Percentiles rank a stretch among this genome's conserved stretches.
Conservation (phyloP, 768 basidiomycete genomes). For the Termitomyces sp. region DNA sequence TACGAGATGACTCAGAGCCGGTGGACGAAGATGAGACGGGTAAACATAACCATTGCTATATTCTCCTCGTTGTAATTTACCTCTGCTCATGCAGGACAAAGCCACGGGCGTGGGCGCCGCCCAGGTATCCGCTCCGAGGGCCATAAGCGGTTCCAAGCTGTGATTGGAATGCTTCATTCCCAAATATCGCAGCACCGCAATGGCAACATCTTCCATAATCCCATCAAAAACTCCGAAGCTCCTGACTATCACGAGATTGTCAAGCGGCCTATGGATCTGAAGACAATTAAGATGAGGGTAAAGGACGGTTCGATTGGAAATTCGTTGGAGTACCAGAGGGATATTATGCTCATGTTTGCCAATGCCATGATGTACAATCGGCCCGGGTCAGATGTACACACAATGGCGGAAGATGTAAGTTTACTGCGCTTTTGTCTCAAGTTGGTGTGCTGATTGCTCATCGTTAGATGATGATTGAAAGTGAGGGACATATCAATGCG, state of each 20-base stretch:
- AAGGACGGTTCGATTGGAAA: conserved; percentile 80
- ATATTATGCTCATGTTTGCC: conserved; percentile 91
- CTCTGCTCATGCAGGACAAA: conserved; percentile 22
- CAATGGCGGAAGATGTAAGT: conserved; percentile 89
- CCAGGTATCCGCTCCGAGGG: conserved; percentile 38
- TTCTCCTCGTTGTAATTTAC: neutral
- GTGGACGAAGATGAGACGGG: conserved; percentile 63
- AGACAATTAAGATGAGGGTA: conserved; percentile 83
- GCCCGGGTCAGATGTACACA: conserved; percentile 79
- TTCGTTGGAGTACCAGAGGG: conserved; percentile 85
- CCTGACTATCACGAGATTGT: conserved; percentile 92
- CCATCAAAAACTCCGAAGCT: conserved; percentile 85
- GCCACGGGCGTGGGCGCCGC: conserved; percentile 28
- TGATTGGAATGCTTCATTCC: conserved; percentile 77
- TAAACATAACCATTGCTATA: conserved; percentile 15
- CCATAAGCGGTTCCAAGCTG: conserved; percentile 73
- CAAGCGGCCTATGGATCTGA: conserved; percentile 93
- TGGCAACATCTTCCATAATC: conserved; percentile 88
- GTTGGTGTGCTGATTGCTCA: neutral
- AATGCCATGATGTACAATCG: conserved; percentile 98
- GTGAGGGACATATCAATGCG: conserved; percentile 60
- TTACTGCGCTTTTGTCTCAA: neutral
- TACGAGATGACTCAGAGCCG: conserved; percentile 66
- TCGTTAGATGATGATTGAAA: conserved; percentile 71
- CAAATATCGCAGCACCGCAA: conserved; percentile 83